Evolutionary conservation across 2,329 filamentous ascomycete species (phyloP).

Genomic region (Zymoseptoria crescenta): DNA sequence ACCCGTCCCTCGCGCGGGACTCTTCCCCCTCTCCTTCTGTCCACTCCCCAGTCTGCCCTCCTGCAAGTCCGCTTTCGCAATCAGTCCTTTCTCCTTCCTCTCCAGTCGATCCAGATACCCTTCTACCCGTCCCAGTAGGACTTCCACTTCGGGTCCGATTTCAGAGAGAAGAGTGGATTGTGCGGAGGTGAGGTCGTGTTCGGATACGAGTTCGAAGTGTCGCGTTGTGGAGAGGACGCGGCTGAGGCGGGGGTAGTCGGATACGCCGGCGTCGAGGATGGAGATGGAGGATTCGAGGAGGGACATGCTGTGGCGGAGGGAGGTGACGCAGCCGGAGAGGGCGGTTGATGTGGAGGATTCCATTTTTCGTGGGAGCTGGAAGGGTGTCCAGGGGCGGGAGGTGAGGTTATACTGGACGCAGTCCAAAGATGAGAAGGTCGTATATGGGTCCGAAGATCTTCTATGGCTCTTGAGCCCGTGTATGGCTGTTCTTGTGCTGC

Average conservation of each 20-base stretch:
- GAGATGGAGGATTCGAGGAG: constrained; percentile 56
- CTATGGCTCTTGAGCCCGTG: neutral
- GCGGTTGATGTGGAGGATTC: constrained; percentile 30
- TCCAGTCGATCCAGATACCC: constrained; percentile 75
- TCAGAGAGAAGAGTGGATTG: constrained; percentile 80
- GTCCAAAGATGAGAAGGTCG: neutral
- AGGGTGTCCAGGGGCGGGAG: neutral
- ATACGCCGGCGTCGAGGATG: constrained; percentile 55
- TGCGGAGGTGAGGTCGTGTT: constrained; percentile 70
- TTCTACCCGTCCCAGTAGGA: constrained; percentile 72
- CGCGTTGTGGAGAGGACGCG: constrained; percentile 57
- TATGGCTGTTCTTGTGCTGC: neutral
- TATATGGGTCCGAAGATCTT: neutral
- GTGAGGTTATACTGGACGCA: no score
- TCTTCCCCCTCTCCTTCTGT: constrained; percentile 18
- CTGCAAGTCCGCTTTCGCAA: constrained; percentile 74
- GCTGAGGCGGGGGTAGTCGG: constrained; percentile 54
- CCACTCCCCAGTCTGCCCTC: constrained; percentile 54
- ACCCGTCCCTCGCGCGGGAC: constrained; percentile 16
- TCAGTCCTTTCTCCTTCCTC: constrained; percentile 73
- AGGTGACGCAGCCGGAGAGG: constrained; percentile 53
- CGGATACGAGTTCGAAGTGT: constrained; percentile 87
- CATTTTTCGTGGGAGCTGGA: constrained; percentile 13
- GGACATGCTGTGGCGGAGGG: constrained; percentile 53
- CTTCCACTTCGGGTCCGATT: constrained; percentile 77